A percentile compares a stretch with the other conserved stretches of the same genome.
Evolutionary conservation across 2,329 filamentous ascomycete species (phyloP).

Genomic region (Fusarium albosuccineum): DNA sequence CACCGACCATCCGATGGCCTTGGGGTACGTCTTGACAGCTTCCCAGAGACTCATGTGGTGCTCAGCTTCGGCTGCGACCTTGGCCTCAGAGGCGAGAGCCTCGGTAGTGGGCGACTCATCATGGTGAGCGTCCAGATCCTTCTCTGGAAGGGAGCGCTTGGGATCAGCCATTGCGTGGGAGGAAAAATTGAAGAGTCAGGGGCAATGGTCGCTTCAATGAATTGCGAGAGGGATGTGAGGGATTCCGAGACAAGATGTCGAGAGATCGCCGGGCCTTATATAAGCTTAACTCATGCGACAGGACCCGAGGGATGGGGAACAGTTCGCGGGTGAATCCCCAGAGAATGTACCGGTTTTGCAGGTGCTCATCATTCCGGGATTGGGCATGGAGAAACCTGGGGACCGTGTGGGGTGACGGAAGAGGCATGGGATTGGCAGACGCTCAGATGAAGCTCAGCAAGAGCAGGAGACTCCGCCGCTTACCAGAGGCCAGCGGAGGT

Average conservation of each 20-base stretch:
- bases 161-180: conserved; percentile 42
- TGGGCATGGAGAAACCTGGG: conserved; percentile 35
- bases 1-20: conserved; percentile 63
- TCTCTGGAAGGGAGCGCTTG: conserved; percentile 27
- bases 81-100: conserved; percentile 54
- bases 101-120: conserved; percentile 43
- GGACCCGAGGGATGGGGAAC: conserved; percentile 5
- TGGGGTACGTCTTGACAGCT: conserved; percentile 59
- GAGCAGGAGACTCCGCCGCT: conserved; percentile 27
- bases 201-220: not conserved
- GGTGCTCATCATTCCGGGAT: conserved; percentile 10
- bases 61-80: conserved; percentile 56
- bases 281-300: conserved; percentile 13
- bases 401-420: conserved; percentile 30
- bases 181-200: not conserved
- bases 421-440: conserved; percentile 24
- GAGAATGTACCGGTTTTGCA: conserved; percentile 7
- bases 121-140: conserved; percentile 42
- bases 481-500: not conserved
- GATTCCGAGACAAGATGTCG: not conserved
- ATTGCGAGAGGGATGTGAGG: not conserved
- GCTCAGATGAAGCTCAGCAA: not conserved
- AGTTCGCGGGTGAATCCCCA: conserved; percentile 10
- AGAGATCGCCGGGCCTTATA: conserved; percentile 19
- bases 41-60: conserved; percentile 57